Evolutionary conservation across 1,139 yeast species (phyloP).

Genomic region (Magnusiomyces ingens): DNA sequence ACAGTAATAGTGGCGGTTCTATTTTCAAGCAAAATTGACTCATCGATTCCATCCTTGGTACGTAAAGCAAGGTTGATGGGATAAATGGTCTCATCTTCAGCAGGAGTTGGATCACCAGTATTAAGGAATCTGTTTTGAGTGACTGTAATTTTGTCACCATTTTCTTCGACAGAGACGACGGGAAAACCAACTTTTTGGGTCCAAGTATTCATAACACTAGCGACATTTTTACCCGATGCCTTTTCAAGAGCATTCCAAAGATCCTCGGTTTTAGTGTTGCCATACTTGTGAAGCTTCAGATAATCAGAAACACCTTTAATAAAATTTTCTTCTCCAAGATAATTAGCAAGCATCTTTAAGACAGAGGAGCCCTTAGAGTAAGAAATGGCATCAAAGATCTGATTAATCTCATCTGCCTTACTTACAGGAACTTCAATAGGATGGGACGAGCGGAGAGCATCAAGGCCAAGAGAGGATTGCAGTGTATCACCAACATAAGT

Average conservation of each 20-base stretch:
- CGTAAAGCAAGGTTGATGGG: conserved; percentile 48
- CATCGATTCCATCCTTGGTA: conserved; percentile 60
- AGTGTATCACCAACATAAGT: conserved; percentile 60
- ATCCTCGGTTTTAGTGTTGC: conserved; percentile 56
- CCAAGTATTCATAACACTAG: conserved; percentile 52
- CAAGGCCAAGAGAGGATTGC: conserved; percentile 65
- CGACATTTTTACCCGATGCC: conserved; percentile 49
- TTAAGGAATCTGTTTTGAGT: conserved; percentile 67
- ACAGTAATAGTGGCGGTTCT: conserved; percentile 44
- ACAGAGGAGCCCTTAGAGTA: conserved; percentile 78
- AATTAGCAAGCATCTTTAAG: conserved; percentile 68
- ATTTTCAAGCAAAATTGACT: conserved; percentile 48
- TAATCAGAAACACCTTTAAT: conserved; percentile 72
- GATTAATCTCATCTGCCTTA: conserved; percentile 77
- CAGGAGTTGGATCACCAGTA: conserved; percentile 71
- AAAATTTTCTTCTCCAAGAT: conserved; percentile 68
- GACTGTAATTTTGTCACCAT: conserved; percentile 30
- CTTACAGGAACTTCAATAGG: conserved; percentile 82
- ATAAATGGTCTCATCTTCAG: conserved; percentile 59
- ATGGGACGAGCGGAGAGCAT: conserved; percentile 72
- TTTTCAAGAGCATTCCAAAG: conserved; percentile 54
- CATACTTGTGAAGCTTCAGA: conserved; percentile 48
- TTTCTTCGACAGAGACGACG: conserved; percentile 42
- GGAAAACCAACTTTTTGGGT: conserved; percentile 63
- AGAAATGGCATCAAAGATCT: conserved; percentile 80